These are phyloP conservation scores for Xylariaceae sp. DNA, from an alignment of 2,329 filamentous ascomycete genomes.

Conservation along the genomic window DNA sequence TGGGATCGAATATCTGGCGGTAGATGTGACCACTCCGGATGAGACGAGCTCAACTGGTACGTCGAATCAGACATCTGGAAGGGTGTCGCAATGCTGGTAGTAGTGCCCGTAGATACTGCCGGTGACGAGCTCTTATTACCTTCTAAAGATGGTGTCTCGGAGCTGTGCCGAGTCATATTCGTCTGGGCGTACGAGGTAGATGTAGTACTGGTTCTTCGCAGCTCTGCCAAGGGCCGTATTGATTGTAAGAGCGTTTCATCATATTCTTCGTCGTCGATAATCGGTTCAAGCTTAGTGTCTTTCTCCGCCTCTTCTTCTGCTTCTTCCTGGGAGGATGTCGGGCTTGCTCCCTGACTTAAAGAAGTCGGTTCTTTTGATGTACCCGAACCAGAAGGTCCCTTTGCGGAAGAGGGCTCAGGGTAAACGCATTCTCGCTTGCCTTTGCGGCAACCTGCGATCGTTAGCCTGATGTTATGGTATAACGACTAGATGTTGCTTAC, in stretches of 20 bases:
- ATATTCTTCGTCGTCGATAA: slow-evolving; percentile 57
- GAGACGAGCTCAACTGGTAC: slow-evolving; percentile 32
- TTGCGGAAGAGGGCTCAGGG: slow-evolving; percentile 66
- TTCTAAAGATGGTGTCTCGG: slow-evolving; percentile 57
- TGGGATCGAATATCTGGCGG: slow-evolving; percentile 75
- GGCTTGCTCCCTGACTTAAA: slow-evolving; percentile 49
- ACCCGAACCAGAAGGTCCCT: slow-evolving; percentile 39
- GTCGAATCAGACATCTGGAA: slow-evolving; percentile 37
- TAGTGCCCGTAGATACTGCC: slow-evolving; percentile 50
- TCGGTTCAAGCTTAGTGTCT: slow-evolving; percentile 52
- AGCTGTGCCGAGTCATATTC: slow-evolving; percentile 46
- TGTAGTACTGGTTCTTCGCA: slow-evolving; percentile 43
- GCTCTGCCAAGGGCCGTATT: slow-evolving; percentile 26
- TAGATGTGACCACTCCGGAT: slow-evolving; percentile 59
- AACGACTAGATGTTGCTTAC: slow-evolving; percentile 46
- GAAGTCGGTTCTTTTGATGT: slow-evolving; percentile 43
- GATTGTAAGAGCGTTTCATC: slow-evolving; percentile 37
- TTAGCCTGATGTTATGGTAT: slow-evolving; percentile 28
- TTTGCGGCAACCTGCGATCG: slow-evolving; percentile 76
- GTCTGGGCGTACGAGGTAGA: slow-evolving; percentile 43
- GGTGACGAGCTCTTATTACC: slow-evolving; percentile 57
- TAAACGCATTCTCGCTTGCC: slow-evolving; percentile 90
- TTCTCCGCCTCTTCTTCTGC: slow-evolving; percentile 51
- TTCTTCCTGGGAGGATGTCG: slow-evolving; percentile 57
- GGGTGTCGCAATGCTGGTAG: slow-evolving; percentile 40